These are phyloP conservation scores for Aureobasidium mangrovei DNA, from an alignment of 2,329 filamentous ascomycete genomes.

Conservation along the genomic window DNA sequence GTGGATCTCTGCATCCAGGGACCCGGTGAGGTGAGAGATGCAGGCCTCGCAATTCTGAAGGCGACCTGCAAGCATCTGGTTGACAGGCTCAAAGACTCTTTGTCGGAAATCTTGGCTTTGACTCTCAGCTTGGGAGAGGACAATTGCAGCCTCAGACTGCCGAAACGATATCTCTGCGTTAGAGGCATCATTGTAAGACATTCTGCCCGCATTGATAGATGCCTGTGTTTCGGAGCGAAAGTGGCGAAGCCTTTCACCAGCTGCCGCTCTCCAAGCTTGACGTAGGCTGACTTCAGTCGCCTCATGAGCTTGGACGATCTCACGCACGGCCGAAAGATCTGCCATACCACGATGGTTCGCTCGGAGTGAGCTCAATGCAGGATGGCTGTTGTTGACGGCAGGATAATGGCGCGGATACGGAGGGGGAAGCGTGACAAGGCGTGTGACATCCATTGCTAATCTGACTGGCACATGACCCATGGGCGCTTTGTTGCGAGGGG, in stretches of 20 bases:
- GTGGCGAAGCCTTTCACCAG: slow-evolving; percentile 45
- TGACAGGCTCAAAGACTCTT: slow-evolving; percentile 72
- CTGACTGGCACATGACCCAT: not conserved
- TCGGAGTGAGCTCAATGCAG: slow-evolving; percentile 72
- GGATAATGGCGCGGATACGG: slow-evolving; percentile 92
- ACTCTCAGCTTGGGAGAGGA: slow-evolving; percentile 54
- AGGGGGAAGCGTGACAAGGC: slow-evolving; percentile 84
- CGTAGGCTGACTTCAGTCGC: not conserved
- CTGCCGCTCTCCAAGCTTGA: slow-evolving; percentile 25
- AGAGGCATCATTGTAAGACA: slow-evolving; percentile 76
- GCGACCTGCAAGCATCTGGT: slow-evolving; percentile 67
- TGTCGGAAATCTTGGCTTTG: slow-evolving; percentile 53
- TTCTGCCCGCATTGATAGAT: slow-evolving; percentile 60
- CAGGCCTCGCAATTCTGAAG: slow-evolving; percentile 65
- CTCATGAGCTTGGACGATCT: slow-evolving; percentile 32
- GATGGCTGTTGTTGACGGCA: slow-evolving; percentile 92
- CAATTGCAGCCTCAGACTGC: slow-evolving; percentile 10
- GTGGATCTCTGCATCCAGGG: not conserved
- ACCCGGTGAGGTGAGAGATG: slow-evolving; percentile 62
- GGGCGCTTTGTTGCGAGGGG: not conserved
- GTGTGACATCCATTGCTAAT: slow-evolving; percentile 65
- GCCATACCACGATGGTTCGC: slow-evolving; percentile 64
- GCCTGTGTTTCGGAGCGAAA: slow-evolving; percentile 64
- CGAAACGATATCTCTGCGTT: slow-evolving; percentile 46
- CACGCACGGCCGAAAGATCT: slow-evolving; percentile 37